Base-by-base conservation (phyloP, 148 eudicot genomes). In the Euryodendron excelsum region DNA sequence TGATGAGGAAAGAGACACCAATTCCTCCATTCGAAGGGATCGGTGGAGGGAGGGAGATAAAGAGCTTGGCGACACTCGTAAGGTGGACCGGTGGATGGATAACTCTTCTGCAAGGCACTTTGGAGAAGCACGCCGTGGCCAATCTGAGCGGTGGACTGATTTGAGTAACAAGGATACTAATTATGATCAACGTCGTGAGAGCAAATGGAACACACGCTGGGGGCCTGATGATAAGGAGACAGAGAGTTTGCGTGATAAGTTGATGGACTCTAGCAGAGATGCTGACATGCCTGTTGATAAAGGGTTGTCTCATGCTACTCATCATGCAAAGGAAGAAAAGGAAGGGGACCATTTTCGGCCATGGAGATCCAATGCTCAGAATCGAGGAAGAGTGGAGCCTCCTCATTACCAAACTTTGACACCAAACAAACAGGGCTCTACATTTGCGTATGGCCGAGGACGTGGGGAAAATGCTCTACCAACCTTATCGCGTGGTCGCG, bases 1-100 rank as follows among this genome's bases (percentile, higher is more conserved):
- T 74, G 99, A 96, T 73, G 99, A 96, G 84, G 99, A 93, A 85
- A 88, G 99, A 86, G 98, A 93, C 58, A 89, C 98, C 34, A 93
- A 90, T 82, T 79, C 86, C 52, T 82, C 91, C 48, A 77, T 80
- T 48, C 95, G 95, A 44, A 88, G 63, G 77, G 98, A 93, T 79
- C 94, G 91, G 39, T 90, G 97, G 99, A 90, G 94, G 87, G 81
- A 77, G 53, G 91, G 91, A 27, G 96, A 91, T 48, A 93, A 87
- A 72, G 97, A 94, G 80, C 56, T 80, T 70, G 83, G 84, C 75
- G 96, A 89, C 36, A 78, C 41, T 81, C 90, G 90, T 77, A 88
- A 86, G 86, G 73, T 52, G 72, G 93, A 93, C 47, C 89, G 94
- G 28, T 82, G 88, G 92, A 73, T 61, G 31, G 92, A 89, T 70